Percentiles rank a stretch among this genome's conserved stretches.
These are phyloP conservation scores for Hygrocybe punicea DNA, from an alignment of 768 basidiomycete species.

Conservation along the genomic window DNA sequence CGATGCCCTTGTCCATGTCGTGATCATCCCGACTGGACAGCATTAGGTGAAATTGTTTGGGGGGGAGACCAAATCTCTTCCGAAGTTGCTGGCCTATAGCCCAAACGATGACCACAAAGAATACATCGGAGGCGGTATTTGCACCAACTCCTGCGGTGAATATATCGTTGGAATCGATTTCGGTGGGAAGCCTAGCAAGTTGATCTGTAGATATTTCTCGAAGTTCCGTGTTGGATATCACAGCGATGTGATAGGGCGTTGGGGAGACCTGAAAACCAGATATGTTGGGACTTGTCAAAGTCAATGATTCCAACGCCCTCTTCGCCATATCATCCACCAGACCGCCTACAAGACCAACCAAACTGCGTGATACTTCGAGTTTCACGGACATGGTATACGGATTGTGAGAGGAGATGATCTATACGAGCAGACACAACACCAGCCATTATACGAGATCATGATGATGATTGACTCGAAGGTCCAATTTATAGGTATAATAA, in stretches of 20 bases:
- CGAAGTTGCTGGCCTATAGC: slow-evolving; percentile 50
- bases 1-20: slow-evolving; percentile 46
- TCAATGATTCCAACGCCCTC: not conserved
- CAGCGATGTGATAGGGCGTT: slow-evolving; percentile 38
- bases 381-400: too few species aligned
- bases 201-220: slow-evolving; percentile 22
- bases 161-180: slow-evolving; percentile 31
- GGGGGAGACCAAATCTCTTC: slow-evolving; percentile 46
- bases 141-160: slow-evolving; percentile 42
- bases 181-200: slow-evolving; percentile 14
- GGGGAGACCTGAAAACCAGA: not conserved
- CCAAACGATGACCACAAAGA: slow-evolving; percentile 54
- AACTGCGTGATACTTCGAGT: too few species aligned
- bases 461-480: too few species aligned
- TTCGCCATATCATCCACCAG: too few species aligned
- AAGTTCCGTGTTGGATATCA: slow-evolving; percentile 42
- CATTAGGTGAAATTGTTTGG: slow-evolving; percentile 56
- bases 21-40: slow-evolving; percentile 42
- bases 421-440: too few species aligned
- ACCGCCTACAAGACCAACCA: too few species aligned
- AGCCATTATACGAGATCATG: too few species aligned
- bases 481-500: too few species aligned
- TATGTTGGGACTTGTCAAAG: not conserved
- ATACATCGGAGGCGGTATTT: slow-evolving; percentile 26
- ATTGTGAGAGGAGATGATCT: too few species aligned